phyloP scores from a whole-genome alignment of 176 grass and related monocot genomes.

The Tuctoria greenei region DNA sequence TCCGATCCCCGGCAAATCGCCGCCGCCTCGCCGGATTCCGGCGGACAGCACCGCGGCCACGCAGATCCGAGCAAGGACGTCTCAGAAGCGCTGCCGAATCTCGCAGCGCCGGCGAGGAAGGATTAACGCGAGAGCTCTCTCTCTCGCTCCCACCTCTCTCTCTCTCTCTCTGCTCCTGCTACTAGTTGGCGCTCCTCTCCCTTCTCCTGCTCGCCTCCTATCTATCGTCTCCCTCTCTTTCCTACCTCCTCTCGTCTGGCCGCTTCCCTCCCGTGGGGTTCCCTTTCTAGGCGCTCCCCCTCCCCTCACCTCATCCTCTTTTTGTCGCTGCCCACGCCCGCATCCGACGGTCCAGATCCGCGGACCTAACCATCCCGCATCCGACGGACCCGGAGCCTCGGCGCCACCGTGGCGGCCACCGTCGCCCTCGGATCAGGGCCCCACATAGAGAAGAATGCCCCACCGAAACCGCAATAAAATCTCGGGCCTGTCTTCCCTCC shows the following conservation, averaged over 20 bases:
- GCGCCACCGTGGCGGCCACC: slow-evolving; percentile 41
- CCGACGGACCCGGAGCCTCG: slow-evolving; percentile 18
- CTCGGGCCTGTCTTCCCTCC: slow-evolving; percentile 46
- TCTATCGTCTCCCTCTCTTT: neutral
- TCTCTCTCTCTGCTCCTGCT: slow-evolving; percentile 22
- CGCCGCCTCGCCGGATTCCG: slow-evolving; percentile 37
- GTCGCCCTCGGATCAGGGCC: slow-evolving; percentile 44
- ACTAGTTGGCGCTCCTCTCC: neutral
- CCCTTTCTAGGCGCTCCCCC: slow-evolving; percentile 47
- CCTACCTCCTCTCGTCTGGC: slow-evolving; percentile 4
- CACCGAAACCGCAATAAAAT: slow-evolving; percentile 60
- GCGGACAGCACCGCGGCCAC: neutral
- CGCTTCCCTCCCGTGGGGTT: slow-evolving; percentile 34
- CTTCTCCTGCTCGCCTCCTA: neutral
- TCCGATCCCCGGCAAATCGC: slow-evolving; percentile 48
- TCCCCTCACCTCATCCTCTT: slow-evolving; percentile 60
- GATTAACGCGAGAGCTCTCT: neutral
- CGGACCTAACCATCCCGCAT: slow-evolving; percentile 27
- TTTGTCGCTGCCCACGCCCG: slow-evolving; percentile 58
- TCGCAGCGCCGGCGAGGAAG: neutral
- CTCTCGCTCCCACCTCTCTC: neutral
- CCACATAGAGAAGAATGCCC: neutral
- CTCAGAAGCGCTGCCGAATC: neutral
- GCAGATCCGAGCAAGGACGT: slow-evolving; percentile 28
- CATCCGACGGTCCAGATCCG: slow-evolving; percentile 57